A percentile compares a stretch with the other conserved stretches of the same genome.
Conservation (phyloP, 441 rosid species). For the Brassica hybrid region DNA sequence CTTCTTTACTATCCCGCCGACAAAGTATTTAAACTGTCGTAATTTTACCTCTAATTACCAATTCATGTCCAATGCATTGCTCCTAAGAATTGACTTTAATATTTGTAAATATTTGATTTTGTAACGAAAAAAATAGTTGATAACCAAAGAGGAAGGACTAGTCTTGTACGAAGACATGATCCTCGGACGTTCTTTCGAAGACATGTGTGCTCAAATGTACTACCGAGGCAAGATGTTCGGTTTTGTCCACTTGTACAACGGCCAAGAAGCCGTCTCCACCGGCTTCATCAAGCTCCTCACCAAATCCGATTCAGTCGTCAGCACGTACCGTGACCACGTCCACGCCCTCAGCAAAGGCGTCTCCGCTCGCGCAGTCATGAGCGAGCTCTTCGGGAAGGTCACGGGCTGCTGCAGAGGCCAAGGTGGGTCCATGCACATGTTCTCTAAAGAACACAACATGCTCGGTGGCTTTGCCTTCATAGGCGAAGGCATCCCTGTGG, state of each 20-base stretch:
- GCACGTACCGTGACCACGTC: constrained; percentile 95
- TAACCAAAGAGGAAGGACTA: constrained; percentile 84
- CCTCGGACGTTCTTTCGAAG: constrained; percentile 87
- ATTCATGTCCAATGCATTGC: neutral
- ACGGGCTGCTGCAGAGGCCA: constrained; percentile 98
- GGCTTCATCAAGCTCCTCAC: constrained; percentile 88
- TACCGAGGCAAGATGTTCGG: constrained; percentile 98
- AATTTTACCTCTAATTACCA: neutral
- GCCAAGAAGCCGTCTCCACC: constrained; percentile 95
- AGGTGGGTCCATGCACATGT: constrained; percentile 99
- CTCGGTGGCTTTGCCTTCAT: constrained; percentile 98
- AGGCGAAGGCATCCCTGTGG: constrained; percentile 97
- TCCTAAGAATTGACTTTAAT: neutral
- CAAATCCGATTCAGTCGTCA: constrained; percentile 71
- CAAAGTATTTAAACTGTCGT: too few relatives aligned
- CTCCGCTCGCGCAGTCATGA: constrained; percentile 92
- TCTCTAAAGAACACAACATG: constrained; percentile 91
- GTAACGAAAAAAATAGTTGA: constrained; percentile 61
- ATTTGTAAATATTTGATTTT: neutral
- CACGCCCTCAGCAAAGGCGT: constrained; percentile 98
- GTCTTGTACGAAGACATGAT: constrained; percentile 86
- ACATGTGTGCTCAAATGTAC: constrained; percentile 99
- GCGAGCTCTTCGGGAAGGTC: constrained; percentile 90
- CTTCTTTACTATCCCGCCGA: too few relatives aligned
- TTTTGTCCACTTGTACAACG: constrained; percentile 96